These are phyloP conservation scores for Candida buenavistaensis DNA, from an alignment of 1,139 yeast genomes.

Conservation along the genomic window DNA sequence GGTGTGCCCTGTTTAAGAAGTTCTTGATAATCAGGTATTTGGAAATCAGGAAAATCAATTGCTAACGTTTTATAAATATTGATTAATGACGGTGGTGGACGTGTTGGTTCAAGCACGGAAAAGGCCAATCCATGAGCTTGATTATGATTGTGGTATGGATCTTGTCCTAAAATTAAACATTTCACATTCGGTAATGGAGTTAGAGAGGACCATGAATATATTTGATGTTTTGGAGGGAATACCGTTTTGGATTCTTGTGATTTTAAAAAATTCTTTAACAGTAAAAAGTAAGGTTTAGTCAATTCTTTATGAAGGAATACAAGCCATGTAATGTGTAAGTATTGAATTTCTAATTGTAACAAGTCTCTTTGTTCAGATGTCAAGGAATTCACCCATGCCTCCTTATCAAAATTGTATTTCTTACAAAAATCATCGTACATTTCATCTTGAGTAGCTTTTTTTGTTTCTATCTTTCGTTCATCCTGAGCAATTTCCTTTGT, in stretches of 20 bases:
- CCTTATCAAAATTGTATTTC: slow-evolving; percentile 43
- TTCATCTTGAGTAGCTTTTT: background rate
- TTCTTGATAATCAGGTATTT: slow-evolving; percentile 48
- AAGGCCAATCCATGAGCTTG: slow-evolving; percentile 98
- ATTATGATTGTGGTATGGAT: slow-evolving; percentile 88
- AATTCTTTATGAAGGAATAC: slow-evolving; percentile 66
- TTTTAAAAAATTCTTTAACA: slow-evolving; percentile 60
- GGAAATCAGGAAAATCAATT: slow-evolving; percentile 72
- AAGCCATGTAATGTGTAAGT: slow-evolving; percentile 81
- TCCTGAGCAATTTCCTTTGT: background rate
- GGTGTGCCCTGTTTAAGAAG: slow-evolving; percentile 27
- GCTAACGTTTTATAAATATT: slow-evolving; percentile 82
- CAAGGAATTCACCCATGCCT: slow-evolving; percentile 54
- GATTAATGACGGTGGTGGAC: slow-evolving; percentile 87
- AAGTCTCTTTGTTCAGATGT: slow-evolving; percentile 53
- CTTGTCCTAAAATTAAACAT: slow-evolving; percentile 90
- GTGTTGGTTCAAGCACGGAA: slow-evolving; percentile 78
- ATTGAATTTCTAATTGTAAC: slow-evolving; percentile 64
- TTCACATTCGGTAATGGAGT: slow-evolving; percentile 77
- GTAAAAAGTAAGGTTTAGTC: slow-evolving; percentile 82
- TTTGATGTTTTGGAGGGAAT: slow-evolving; percentile 74
- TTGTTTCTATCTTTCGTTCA: too few species aligned
- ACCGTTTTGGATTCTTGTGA: slow-evolving; percentile 44
- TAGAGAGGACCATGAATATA: slow-evolving; percentile 91
- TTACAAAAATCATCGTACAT: slow-evolving; percentile 18